Conservation (phyloP, 352 stramenopile species). For the Thraustochytrium sp. region DNA sequence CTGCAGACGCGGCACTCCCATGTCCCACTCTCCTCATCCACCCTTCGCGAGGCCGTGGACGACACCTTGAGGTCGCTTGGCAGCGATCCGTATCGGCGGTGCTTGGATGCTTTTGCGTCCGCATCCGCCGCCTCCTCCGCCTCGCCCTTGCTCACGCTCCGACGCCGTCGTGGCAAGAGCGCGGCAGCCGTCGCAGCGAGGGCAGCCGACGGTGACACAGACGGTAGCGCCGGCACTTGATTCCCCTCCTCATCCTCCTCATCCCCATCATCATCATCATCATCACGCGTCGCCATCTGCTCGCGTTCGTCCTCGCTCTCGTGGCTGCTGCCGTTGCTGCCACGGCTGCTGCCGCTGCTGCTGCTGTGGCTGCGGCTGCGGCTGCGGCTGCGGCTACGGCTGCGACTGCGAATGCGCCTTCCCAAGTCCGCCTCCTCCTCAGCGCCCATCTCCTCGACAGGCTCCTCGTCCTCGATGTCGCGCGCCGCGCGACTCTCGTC, state of each 20-base stretch:
- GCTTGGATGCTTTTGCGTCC: neutral
- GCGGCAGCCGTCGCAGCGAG: neutral
- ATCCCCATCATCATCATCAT: neutral
- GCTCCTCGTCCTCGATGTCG: neutral
- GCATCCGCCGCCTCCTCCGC: no score
- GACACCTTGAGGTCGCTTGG: neutral
- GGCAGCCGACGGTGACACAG: neutral
- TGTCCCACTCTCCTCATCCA: neutral
- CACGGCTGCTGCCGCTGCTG: no score
- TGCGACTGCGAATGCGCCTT: no score
- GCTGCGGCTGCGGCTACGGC: no score
- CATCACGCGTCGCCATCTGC: neutral
- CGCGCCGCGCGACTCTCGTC: neutral
- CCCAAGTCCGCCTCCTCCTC: no score
- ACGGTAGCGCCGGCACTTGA: neutral
- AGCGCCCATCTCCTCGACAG: neutral
- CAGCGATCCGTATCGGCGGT: no score
- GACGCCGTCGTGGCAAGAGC: neutral
- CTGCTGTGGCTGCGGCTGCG: no score
- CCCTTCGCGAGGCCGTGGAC: neutral
- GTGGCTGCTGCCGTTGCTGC: neutral
- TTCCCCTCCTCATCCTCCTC: neutral
- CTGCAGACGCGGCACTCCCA: neutral
- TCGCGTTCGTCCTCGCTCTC: neutral
- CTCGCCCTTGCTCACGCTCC: neutral